Conservation (phyloP, 441 rosid genomes). For the Kokia cookei region DNA sequence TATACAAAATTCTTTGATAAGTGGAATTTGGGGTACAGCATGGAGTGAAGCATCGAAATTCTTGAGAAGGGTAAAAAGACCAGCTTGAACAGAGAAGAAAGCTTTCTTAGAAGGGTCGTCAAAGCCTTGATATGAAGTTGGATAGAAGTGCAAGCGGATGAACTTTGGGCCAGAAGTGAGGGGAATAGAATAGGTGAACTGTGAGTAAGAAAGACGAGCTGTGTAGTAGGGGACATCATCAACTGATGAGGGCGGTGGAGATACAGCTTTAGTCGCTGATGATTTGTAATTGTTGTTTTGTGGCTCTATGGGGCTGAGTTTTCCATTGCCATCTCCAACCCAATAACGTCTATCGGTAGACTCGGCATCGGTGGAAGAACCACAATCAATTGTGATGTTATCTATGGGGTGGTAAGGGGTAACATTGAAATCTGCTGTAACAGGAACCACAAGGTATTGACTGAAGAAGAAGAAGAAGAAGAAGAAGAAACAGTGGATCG, state of each 20-base stretch:
- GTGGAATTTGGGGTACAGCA: not conserved
- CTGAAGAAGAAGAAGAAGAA: not conserved
- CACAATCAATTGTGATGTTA: not conserved
- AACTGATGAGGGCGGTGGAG: not conserved
- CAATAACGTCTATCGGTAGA: not conserved
- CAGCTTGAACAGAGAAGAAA: conserved; percentile 10
- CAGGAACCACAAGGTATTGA: not conserved
- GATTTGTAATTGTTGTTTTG: not conserved
- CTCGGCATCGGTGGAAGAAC: not conserved
- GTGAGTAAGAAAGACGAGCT: conserved; percentile 15
- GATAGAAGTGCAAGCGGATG: conserved; percentile 18
- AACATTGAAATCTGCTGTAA: not conserved
- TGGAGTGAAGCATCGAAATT: not conserved
- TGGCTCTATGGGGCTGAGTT: not conserved
- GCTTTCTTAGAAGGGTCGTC: conserved; percentile 13
- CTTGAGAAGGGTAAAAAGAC: not conserved
- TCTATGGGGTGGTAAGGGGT: not conserved
- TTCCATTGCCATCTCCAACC: not conserved
- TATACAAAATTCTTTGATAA: conserved; percentile 9
- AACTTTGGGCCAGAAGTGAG: not conserved
- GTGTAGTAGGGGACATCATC: not conserved
- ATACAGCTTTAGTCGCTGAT: not conserved
- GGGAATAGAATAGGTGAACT: not conserved
- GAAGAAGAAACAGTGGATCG: not conserved
- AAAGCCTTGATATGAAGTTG: not conserved